Base-by-base conservation (phyloP, 352 stramenopile species). In the Globisporangium nagaii region DNA sequence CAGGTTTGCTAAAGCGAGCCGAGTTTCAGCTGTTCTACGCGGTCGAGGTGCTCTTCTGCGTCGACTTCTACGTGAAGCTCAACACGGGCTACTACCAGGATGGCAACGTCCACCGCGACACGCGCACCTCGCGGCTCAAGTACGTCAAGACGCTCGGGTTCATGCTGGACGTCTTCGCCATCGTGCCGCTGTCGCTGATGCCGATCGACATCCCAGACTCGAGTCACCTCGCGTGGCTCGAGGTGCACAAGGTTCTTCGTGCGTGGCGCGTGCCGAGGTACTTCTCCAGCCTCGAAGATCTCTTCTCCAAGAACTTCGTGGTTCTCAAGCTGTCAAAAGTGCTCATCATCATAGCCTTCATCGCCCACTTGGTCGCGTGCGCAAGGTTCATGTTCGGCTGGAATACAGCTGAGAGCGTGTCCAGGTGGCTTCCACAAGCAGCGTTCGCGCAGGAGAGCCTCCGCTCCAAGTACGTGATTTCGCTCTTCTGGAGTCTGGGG, bases 91-190 rank as follows among this genome's bases (percentile, higher is more conserved):
- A 64, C 45, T 76, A 83, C 44, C 51, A 81, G 27, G 66, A 73
- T 22, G 74, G 79, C 34, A 69, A 68, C 37, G 25, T 81, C 1
- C 62, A 70, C 17, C 65, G 59, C 19, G 57, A 77, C 30, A 40
- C 53, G 22, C 50, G 25, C 15, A 55, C 64, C 4, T 53, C 59
- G 5, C 62, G 66, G 10, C 56, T 58, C 19, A 75, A 73, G 27
- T 90, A 90, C 31, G 15, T 86, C 40, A 70, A 57, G n/a, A 88
- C 73, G 3, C n/a, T 25, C 7, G 60, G 58, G 4, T 88, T 90
- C 53, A 49, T 63, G 6, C 20, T 78, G 7, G 79, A 88, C 30
- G 25, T 70, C 1, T 4, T 82, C 8, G 56, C 72, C 1, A 58
- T 86, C 4, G 13, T 87, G 2, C 79, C 79, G 5, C 52, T 74